A percentile compares a stretch with the other conserved stretches of the same genome.
These are phyloP conservation scores for Castanospermum australe DNA, from an alignment of 306 rosid species.

Conservation along the genomic window DNA sequence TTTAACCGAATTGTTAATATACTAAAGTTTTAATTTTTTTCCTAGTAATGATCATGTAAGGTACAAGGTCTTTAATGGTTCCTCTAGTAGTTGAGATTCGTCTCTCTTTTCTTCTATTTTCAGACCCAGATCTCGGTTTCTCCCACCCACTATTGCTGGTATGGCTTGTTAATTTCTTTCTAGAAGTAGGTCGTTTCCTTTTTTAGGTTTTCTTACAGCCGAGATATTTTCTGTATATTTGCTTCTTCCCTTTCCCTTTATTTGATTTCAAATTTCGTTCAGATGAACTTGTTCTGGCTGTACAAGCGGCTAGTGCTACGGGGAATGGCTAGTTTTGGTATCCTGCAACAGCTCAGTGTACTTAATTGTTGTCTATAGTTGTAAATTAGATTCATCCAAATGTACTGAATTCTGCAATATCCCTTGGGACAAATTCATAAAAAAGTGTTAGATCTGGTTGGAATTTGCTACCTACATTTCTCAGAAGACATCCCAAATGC, in stretches of 20 bases:
- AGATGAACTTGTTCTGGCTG: slow-evolving; percentile 42
- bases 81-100: slow-evolving; percentile 33
- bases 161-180: slow-evolving; percentile 9
- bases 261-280: not conserved
- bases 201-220: not conserved
- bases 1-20: slow-evolving; percentile 28
- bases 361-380: slow-evolving; percentile 12
- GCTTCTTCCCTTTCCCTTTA: not conserved
- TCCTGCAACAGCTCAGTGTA: not conserved
- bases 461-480: slow-evolving; percentile 15
- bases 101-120: slow-evolving; percentile 22
- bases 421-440: not conserved
- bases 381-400: slow-evolving; percentile 16
- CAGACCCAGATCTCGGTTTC: slow-evolving; percentile 59
- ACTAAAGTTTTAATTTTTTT: not conserved
- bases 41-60: slow-evolving; percentile 19
- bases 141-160: slow-evolving; percentile 26
- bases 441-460: slow-evolving; percentile 33
- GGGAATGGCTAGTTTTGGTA: not conserved
- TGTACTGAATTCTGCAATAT: slow-evolving; percentile 26
- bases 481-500: not conserved
- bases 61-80: slow-evolving; percentile 23
- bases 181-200: not conserved
- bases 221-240: not conserved
- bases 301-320: not conserved